These are phyloP conservation scores for Sporothrix globosa DNA, from an alignment of 2,329 filamentous ascomycete genomes.

Conservation along the genomic window DNA sequence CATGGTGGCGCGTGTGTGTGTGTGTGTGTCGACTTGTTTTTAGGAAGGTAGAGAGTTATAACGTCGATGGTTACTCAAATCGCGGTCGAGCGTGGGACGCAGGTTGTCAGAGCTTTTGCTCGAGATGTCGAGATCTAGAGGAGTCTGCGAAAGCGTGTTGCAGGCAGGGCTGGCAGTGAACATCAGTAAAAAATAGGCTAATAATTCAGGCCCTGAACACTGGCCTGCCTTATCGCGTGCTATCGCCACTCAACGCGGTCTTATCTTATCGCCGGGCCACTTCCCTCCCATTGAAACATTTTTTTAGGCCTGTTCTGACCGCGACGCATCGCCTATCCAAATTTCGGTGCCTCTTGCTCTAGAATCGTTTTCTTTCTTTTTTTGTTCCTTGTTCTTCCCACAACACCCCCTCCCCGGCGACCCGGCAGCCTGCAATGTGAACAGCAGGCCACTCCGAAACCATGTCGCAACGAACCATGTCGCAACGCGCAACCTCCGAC, in stretches of 20 bases:
- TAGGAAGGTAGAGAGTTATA: not conserved
- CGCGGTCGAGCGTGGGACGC: not conserved
- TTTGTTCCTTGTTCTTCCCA: not conserved
- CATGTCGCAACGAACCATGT: conserved; percentile 36
- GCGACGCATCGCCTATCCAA: conserved; percentile 26
- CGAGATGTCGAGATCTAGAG: not conserved
- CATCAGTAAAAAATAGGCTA: conserved; percentile 12
- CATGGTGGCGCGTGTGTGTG: conserved; percentile 29
- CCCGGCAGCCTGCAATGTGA: conserved; percentile 28
- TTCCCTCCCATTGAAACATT: conserved; percentile 14
- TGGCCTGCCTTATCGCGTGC: conserved; percentile 12
- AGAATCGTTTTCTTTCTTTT: not conserved
- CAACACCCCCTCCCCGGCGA: not conserved
- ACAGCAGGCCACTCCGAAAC: conserved; percentile 9
- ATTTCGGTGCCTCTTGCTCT: conserved; percentile 21
- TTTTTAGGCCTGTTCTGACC: conserved; percentile 19
- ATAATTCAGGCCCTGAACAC: not conserved
- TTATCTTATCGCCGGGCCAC: conserved; percentile 29
- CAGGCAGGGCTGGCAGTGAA: not conserved
- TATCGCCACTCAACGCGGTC: conserved; percentile 28
- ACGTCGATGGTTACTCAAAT: not conserved
- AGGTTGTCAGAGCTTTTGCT: not conserved
- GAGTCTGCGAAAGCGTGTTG: not conserved
- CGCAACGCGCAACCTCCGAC: conserved; percentile 29
- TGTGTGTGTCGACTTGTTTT: not conserved